phyloP scores from a whole-genome alignment of 345 rosid species.

The Erodium maritimum region DNA sequence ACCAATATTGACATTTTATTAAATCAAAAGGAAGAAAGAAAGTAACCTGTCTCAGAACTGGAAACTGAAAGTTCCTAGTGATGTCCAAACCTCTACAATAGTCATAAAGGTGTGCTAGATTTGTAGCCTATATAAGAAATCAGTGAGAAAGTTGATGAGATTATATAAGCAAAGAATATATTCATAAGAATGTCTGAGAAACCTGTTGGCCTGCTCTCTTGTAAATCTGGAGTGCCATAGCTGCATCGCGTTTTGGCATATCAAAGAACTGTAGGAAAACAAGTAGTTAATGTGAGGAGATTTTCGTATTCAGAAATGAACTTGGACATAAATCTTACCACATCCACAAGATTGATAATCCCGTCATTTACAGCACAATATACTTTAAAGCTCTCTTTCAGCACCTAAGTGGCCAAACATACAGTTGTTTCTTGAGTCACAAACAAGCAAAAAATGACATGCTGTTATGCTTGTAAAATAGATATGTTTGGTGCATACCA shows the following conservation, averaged over 20 bases:
- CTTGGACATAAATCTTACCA: slow-evolving; percentile 27
- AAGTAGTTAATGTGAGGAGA: not conserved
- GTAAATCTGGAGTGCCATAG: slow-evolving; percentile 59
- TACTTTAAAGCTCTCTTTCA: slow-evolving; percentile 82
- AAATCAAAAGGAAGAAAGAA: slow-evolving; percentile 2
- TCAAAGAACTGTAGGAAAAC: slow-evolving; percentile 51
- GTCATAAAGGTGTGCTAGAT: slow-evolving; percentile 81
- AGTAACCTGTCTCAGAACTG: slow-evolving; percentile 78
- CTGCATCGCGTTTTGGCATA: slow-evolving; percentile 79
- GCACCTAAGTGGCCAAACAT: slow-evolving; percentile 23
- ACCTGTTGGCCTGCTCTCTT: slow-evolving; percentile 86
- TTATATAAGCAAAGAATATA: not conserved
- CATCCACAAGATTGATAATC: slow-evolving; percentile 79
- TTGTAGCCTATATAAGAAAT: slow-evolving; percentile 42
- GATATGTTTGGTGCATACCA: slow-evolving; percentile 27
- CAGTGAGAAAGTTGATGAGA: not conserved
- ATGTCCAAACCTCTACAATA: slow-evolving; percentile 90
- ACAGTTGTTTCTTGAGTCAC: not conserved
- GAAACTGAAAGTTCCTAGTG: slow-evolving; percentile 91
- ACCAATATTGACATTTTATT: not conserved
- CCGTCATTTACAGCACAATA: slow-evolving; percentile 86
- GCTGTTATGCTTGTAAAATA: not conserved
- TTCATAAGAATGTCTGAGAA: not conserved
- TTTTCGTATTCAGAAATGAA: not conserved
- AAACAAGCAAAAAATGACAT: not conserved